phyloP scores from a whole-genome alignment of 148 eudicot species.

The Simmondsia chinensis region DNA sequence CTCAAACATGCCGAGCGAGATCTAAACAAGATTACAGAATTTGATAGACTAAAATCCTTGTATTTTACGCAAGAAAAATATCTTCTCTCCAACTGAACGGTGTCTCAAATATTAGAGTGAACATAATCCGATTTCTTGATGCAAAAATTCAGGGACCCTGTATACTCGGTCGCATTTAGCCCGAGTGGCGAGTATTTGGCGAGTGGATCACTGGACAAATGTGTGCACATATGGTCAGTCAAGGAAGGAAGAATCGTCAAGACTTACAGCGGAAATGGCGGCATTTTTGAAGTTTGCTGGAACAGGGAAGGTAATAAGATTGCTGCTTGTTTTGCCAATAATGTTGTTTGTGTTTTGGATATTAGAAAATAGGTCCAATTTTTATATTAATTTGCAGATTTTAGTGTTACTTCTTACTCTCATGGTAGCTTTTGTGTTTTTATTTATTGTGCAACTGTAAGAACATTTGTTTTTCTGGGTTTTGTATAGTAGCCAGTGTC shows the following conservation, averaged over 20 bases:
- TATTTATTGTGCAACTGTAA: no score
- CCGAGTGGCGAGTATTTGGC: constrained; percentile 64
- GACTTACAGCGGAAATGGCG: constrained; percentile 53
- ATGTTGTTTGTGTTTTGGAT: constrained; percentile 43
- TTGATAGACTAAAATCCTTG: no score
- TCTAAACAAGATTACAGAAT: no score
- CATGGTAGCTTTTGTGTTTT: no score
- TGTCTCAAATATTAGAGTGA: background rate
- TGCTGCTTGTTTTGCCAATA: constrained; percentile 59
- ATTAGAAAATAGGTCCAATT: background rate
- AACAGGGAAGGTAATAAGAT: constrained; percentile 63
- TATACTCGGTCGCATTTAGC: constrained; percentile 63
- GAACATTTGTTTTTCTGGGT: no score
- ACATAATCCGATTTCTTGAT: background rate
- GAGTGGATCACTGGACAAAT: constrained; percentile 55
- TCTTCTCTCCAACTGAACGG: background rate
- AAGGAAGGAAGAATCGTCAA: constrained; percentile 53
- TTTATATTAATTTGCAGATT: no score
- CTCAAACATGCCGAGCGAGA: no score
- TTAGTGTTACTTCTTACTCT: no score
- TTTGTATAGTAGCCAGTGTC: no score
- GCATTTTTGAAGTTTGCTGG: constrained; percentile 74
- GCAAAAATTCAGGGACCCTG: constrained; percentile 41
- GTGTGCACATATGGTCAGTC: constrained; percentile 54
- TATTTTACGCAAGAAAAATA: background rate